A percentile compares a stretch with the other conserved stretches of the same genome.
Evolutionary conservation across 306 rosid genomes (phyloP).

Genomic region (Ziziphus jujuba): DNA sequence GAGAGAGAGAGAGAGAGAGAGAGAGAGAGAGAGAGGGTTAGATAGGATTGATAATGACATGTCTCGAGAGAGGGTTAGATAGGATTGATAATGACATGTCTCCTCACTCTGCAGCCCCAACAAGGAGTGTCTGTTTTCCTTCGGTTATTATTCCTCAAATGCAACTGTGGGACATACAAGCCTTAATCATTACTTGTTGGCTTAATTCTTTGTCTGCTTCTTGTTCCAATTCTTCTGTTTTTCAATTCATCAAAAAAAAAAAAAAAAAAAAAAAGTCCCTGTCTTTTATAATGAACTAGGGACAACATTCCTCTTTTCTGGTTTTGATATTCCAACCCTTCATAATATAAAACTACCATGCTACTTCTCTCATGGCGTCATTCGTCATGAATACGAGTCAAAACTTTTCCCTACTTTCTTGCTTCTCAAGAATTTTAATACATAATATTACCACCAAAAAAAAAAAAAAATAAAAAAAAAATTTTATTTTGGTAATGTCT

Average conservation of each 20-base stretch:
- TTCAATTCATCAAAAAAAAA: neutral
- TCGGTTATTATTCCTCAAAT: slow-evolving; percentile 20
- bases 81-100: slow-evolving; percentile 51
- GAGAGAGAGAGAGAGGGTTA: slow-evolving; percentile 11
- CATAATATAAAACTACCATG: neutral
- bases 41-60: slow-evolving; percentile 45
- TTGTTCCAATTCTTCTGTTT: slow-evolving; percentile 19
- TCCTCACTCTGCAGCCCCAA: slow-evolving; percentile 35
- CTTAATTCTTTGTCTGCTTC: slow-evolving; percentile 39
- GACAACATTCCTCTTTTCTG: slow-evolving; percentile 6
- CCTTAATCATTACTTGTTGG: slow-evolving; percentile 38
- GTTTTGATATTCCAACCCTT: slow-evolving; percentile 2
- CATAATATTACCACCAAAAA: too few relatives aligned
- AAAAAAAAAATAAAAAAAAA: too few relatives aligned
- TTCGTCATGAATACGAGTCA: too few relatives aligned
- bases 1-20: neutral
- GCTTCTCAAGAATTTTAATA: too few relatives aligned
- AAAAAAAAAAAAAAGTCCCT: too few relatives aligned
- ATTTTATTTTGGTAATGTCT: too few relatives aligned
- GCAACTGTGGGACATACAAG: slow-evolving; percentile 31
- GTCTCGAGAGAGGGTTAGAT: slow-evolving; percentile 35
- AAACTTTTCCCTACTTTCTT: too few relatives aligned
- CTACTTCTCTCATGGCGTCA: neutral
- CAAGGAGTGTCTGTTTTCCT: neutral
- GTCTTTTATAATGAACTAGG: slow-evolving; percentile 5